Conservation (phyloP, 441 rosid species). For the Populus hybrid region DNA sequence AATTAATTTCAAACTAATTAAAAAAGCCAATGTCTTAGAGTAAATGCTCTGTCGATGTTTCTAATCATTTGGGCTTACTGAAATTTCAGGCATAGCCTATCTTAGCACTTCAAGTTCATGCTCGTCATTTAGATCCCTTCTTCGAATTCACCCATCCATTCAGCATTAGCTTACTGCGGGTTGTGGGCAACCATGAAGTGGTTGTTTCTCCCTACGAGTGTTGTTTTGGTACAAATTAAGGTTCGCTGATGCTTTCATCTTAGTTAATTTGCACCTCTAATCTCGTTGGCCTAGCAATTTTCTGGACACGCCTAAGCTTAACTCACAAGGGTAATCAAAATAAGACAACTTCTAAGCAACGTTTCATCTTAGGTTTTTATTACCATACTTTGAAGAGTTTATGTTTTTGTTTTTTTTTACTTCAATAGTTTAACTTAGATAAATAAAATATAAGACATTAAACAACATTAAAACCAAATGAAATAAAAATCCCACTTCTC, state of each 20-base stretch:
- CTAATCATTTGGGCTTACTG: no score
- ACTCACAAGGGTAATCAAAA: neutral
- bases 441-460: no score
- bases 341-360: constrained; percentile 1
- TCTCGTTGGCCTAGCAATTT: neutral
- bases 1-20: no score
- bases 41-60: no score
- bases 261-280: neutral
- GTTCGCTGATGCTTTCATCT: neutral
- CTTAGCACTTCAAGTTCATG: neutral
- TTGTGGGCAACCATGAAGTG: no score
- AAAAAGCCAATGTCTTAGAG: no score
- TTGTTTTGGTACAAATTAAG: neutral
- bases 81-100: no score
- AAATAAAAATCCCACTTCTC: no score
- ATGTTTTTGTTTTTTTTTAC: no score
- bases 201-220: neutral
- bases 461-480: no score
- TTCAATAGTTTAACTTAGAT: no score
- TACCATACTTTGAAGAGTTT: neutral
- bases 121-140: no score
- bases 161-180: neutral
- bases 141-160: neutral
- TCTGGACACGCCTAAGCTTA: neutral
- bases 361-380: neutral